These are phyloP conservation scores for Pistacia atlantica DNA, from an alignment of 345 rosid genomes.

Conservation along the genomic window DNA sequence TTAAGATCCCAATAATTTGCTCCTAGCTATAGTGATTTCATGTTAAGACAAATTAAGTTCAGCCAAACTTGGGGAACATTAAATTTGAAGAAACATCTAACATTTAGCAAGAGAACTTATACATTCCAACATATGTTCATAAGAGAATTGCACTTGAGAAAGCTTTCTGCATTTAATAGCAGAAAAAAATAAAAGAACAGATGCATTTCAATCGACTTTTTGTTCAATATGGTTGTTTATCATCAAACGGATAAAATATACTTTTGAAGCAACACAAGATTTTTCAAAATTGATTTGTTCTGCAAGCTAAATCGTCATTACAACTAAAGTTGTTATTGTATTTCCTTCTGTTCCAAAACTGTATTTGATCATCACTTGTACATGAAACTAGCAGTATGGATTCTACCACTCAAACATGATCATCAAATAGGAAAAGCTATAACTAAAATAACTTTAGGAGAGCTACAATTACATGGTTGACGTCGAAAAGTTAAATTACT, in stretches of 20 bases:
- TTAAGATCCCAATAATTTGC: too few species aligned
- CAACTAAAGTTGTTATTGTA: not conserved
- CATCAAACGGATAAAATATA: not conserved
- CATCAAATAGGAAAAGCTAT: not conserved
- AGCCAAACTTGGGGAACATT: not conserved
- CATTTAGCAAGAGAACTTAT: not conserved
- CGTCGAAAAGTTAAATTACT: not conserved
- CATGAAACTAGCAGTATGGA: not conserved
- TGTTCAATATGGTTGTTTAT: not conserved
- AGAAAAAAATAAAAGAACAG: not conserved
- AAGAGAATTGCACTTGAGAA: not conserved
- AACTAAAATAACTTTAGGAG: not conserved
- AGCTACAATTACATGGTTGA: not conserved
- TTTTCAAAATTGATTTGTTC: not conserved
- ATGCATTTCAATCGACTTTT: not conserved
- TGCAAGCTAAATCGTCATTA: not conserved
- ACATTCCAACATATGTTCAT: not conserved
- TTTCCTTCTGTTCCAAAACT: not conserved
- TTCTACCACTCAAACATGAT: not conserved
- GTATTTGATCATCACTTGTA: not conserved
- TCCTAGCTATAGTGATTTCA: too few species aligned
- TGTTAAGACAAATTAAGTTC: not conserved
- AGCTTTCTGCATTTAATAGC: not conserved
- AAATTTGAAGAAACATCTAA: not conserved
- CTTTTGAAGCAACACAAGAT: not conserved